phyloP scores from a whole-genome alignment of 2,329 filamentous ascomycete genomes.

The Trichophyton benhamiae region DNA sequence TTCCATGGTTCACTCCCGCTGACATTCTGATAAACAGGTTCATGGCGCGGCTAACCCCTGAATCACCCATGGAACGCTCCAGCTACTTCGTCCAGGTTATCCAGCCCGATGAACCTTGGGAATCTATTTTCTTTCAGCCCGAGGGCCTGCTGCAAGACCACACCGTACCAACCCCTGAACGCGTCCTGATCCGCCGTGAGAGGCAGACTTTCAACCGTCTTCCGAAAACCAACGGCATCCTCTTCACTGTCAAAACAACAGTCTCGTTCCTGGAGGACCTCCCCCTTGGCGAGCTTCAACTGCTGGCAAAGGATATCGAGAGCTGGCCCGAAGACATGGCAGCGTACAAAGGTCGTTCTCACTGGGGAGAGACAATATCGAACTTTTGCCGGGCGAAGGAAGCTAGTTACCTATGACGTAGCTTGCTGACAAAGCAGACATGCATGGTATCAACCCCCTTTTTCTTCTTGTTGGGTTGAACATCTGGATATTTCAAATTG shows the following conservation, averaged over 20 bases:
- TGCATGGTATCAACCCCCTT: neutral
- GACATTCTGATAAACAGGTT: conserved; percentile 25
- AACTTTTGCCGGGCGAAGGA: conserved; percentile 21
- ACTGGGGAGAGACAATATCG: conserved; percentile 32
- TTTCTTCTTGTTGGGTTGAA: neutral
- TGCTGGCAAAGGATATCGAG: conserved; percentile 32
- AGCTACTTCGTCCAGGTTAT: conserved; percentile 41
- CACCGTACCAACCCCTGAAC: conserved; percentile 24
- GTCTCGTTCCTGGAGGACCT: conserved; percentile 33
- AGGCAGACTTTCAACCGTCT: conserved; percentile 40
- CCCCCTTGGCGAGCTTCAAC: conserved; percentile 29
- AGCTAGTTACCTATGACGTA: conserved; percentile 3
- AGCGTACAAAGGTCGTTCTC: conserved; percentile 34
- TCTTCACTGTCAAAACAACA: conserved; percentile 41
- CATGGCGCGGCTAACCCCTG: conserved; percentile 34
- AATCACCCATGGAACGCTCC: conserved; percentile 37
- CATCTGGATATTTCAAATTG: neutral
- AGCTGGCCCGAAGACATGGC: conserved; percentile 36
- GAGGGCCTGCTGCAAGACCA: conserved; percentile 29
- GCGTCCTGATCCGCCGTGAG: conserved; percentile 39
- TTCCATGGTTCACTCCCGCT: neutral
- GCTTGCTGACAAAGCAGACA: conserved; percentile 1
- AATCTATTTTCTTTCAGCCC: conserved; percentile 36
- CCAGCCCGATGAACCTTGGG: conserved; percentile 24
- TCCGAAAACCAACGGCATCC: conserved; percentile 32